A percentile compares a stretch with the other conserved stretches of the same genome.
phyloP scores from a whole-genome alignment of 441 rosid species.

The Eutrema salsugineum region DNA sequence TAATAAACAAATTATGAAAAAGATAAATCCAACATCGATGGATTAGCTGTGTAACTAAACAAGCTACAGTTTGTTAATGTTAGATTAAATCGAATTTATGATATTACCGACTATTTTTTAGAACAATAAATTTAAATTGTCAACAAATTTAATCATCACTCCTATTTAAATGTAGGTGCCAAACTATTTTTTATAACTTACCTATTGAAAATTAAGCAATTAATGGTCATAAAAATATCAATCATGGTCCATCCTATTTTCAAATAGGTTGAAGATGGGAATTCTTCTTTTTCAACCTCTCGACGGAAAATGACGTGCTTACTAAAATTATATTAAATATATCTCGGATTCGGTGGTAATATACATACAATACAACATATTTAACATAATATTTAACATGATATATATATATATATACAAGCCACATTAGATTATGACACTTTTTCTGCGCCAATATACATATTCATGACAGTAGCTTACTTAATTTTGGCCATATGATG shows the following conservation, averaged over 20 bases:
- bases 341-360: neutral
- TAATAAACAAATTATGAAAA: neutral
- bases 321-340: neutral
- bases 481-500: neutral
- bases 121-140: neutral
- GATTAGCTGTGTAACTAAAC: too few species aligned
- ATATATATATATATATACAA: neutral
- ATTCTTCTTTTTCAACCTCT: slow-evolving; percentile 1
- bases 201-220: neutral
- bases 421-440: neutral
- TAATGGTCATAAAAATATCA: neutral
- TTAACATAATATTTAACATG: too few species aligned
- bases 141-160: neutral
- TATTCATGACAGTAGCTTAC: too few species aligned
- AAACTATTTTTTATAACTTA: neutral
- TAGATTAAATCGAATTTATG: neutral
- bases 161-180: neutral
- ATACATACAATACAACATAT: too few species aligned
- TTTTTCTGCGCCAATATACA: too few species aligned
- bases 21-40: too few species aligned
- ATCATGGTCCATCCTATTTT: slow-evolving; percentile 2
- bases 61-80: neutral
- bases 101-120: neutral
- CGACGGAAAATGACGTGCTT: neutral
- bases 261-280: neutral